Evolutionary conservation across 306 rosid genomes (phyloP), one percentile per base, ranked within the genome.

Genomic region (Pyrus betulifolia): DNA sequence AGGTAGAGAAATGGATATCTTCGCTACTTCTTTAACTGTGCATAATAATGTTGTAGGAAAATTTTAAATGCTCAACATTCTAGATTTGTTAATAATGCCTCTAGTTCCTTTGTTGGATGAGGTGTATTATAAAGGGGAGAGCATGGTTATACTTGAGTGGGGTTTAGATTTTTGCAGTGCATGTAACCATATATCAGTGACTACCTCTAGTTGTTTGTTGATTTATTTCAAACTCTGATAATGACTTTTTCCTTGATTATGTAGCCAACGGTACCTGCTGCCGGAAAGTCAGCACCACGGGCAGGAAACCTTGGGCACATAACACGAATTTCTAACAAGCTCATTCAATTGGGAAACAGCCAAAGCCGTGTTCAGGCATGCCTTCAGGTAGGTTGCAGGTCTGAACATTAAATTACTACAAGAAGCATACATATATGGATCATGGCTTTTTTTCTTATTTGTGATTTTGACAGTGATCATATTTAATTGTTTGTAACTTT

Each of bases 231-330:
- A 61, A 33, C 51, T 57, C 70, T 75, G 83, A 74, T 79, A 52
- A 57, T 30, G 21, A 54, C 12, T 33, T 54, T 83, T 51, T 69
- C 63, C 68, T 72, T 86, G 82, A 35, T 74, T 64, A 78, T 88
- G 88, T 84, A 96, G 99, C 91, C 96, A 82, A 93, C 99, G 4
- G 33, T 82, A 69, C 86, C 88, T 71, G 87, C 97, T 58, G 44
- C 79, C 71, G 96, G 96, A 27, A 91, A 86, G 79, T 85, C 13
- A 72, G 86, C 90, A 13, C 93, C 96, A 61, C 93, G 94, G 77
- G 88, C 78, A 8, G 97, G 99, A 79, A 91, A 96, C 85, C 79
- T 93, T 70, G 99, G 99, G 33, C 98, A 96, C 80, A 88, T 91
- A 49, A 91, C 97, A 31, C 86, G 91, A 60, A 80, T 91, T 78